These are phyloP conservation scores for Coffea eugenioides DNA, from an alignment of 257 asterid genomes.

Conservation along the genomic window DNA sequence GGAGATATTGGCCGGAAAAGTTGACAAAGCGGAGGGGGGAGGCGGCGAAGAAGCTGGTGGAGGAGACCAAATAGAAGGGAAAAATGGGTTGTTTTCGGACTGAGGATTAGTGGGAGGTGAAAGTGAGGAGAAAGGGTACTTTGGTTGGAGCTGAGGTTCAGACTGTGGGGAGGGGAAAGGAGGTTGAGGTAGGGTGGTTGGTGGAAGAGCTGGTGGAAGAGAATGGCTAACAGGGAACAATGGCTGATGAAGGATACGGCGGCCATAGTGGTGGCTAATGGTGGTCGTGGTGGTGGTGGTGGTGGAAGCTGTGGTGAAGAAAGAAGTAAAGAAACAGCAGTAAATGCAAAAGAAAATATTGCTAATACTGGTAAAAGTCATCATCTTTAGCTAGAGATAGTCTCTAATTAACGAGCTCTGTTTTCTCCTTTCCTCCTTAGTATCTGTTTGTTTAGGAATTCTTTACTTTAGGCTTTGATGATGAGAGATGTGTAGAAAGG, in stretches of 20 bases:
- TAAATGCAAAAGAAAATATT: constrained; percentile 13
- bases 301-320: background rate
- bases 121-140: constrained; percentile 60
- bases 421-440: background rate
- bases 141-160: constrained; percentile 46
- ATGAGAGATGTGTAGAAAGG: too few species aligned
- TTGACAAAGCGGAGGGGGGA: constrained; percentile 34
- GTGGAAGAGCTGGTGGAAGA: constrained; percentile 35
- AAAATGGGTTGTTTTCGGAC: constrained; percentile 49
- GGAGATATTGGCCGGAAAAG: constrained; percentile 88
- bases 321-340: background rate
- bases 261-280: constrained; percentile 21
- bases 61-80: constrained; percentile 50
- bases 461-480: too few species aligned
- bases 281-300: constrained; percentile 27
- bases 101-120: constrained; percentile 36
- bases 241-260: constrained; percentile 75
- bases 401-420: background rate
- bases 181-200: constrained; percentile 28
- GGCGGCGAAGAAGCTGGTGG: constrained; percentile 47
- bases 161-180: constrained; percentile 45
- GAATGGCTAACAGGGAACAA: constrained; percentile 44
- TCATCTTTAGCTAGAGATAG: background rate
- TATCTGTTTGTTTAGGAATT: too few species aligned
- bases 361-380: background rate